Percentiles rank a stretch among this genome's conserved stretches.
These are phyloP conservation scores for Huntiella moniliformis DNA, from an alignment of 2,329 filamentous ascomycete genomes.

Conservation along the genomic window DNA sequence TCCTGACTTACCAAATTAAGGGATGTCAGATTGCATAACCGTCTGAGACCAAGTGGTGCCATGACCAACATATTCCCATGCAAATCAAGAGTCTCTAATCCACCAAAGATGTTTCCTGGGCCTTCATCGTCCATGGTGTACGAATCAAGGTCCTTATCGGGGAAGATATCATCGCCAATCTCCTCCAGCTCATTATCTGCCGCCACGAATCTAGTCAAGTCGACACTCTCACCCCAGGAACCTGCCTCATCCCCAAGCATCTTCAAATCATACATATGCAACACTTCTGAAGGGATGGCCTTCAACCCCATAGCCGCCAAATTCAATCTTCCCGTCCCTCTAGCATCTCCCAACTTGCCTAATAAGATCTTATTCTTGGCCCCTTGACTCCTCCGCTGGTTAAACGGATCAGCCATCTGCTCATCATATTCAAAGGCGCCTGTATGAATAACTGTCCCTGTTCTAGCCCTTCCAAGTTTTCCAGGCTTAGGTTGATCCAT, in stretches of 20 bases:
- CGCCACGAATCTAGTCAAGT: constrained; percentile 65
- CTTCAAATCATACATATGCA: constrained; percentile 79
- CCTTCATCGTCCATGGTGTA: constrained; percentile 40
- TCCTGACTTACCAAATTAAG: constrained; percentile 52
- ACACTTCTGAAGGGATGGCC: constrained; percentile 61
- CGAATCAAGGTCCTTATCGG: constrained; percentile 40
- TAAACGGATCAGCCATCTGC: constrained; percentile 45
- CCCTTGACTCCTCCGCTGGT: constrained; percentile 38
- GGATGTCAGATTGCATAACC: constrained; percentile 54
- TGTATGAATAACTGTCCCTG: constrained; percentile 9
- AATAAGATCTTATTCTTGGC: constrained; percentile 48
- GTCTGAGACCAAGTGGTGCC: constrained; percentile 57
- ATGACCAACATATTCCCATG: constrained; percentile 63
- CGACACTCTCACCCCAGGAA: constrained; percentile 82
- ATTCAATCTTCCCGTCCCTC: constrained; percentile 66
- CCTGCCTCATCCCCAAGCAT: constrained; percentile 41
- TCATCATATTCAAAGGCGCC: constrained; percentile 1
- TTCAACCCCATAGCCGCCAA: constrained; percentile 69
- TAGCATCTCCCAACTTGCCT: constrained; percentile 52
- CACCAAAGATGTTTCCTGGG: constrained; percentile 62
- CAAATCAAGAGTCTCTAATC: constrained; percentile 62
- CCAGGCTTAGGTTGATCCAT: constrained; percentile 23
- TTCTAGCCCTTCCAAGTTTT: constrained; percentile 7
- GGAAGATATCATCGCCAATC: constrained; percentile 59
- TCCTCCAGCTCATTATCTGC: constrained; percentile 75